phyloP scores from a whole-genome alignment of 345 rosid genomes.

The Hibiscus mutabilis region DNA sequence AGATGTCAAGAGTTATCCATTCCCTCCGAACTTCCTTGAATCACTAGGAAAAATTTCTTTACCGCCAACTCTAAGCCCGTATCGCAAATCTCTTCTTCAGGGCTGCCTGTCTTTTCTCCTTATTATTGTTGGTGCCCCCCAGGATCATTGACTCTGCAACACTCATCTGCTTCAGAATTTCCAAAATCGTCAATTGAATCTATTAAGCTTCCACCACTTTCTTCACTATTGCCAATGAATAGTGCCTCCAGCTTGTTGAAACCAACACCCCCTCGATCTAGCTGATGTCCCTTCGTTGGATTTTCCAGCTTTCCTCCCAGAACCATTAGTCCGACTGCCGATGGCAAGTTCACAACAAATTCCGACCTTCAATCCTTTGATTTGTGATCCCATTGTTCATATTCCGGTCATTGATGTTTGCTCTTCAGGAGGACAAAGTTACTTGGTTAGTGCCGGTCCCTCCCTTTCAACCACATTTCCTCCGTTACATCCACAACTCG shows the following conservation, averaged over 20 bases:
- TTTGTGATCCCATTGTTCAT: conserved; percentile 92
- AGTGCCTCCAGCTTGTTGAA: conserved; percentile 43
- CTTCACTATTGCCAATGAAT: conserved; percentile 47
- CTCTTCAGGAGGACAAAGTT: conserved; percentile 82
- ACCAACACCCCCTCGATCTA: conserved; percentile 45
- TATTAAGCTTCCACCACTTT: conserved; percentile 54
- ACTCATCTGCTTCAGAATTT: conserved; percentile 26
- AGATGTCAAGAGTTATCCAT: conserved; percentile 21
- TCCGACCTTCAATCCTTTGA: conserved; percentile 69
- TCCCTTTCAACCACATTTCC: conserved; percentile 50
- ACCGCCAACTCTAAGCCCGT: conserved; percentile 26
- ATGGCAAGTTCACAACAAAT: conserved; percentile 54
- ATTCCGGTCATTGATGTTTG: conserved; percentile 79
- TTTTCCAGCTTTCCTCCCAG: conserved; percentile 50
- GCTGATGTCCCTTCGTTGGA: conserved; percentile 45
- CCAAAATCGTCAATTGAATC: conserved; percentile 39
- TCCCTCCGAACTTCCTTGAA: conserved; percentile 30
- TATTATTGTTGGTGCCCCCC: conserved; percentile 91
- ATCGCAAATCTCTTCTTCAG: conserved; percentile 33
- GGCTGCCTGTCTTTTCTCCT: conserved; percentile 60
- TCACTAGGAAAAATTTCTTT: conserved; percentile 31
- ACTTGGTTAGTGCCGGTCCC: conserved; percentile 84
- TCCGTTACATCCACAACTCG: conserved; percentile 45
- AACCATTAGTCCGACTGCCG: conserved; percentile 53
- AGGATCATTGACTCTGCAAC: conserved; percentile 41